Conservation (phyloP, 768 basidiomycete species). For the Guyanaporus albipodus region DNA sequence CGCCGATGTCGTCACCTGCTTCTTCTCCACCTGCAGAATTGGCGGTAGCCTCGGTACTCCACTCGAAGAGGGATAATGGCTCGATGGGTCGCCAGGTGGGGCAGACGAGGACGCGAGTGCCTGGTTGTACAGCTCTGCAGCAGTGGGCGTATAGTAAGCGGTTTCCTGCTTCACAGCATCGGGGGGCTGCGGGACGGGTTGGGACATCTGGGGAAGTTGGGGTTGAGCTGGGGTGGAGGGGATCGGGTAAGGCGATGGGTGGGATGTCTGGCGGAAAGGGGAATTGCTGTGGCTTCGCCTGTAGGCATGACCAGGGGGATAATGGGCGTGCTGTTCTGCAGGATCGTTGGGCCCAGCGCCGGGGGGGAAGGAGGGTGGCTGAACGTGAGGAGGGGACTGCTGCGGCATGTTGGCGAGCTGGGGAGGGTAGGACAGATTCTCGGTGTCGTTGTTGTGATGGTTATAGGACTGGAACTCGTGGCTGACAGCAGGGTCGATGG, state of each 20-base stretch:
- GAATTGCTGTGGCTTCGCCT: conserved; percentile 31
- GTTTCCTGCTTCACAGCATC: conserved; percentile 40
- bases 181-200: conserved; percentile 13
- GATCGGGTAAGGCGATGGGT: conserved; percentile 39
- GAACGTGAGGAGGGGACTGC: conserved; percentile 32
- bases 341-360: conserved; percentile 35
- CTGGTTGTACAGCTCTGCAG: conserved; percentile 54
- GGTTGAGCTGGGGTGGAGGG: conserved; percentile 29
- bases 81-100: conserved; percentile 18
- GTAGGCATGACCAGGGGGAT: conserved; percentile 32
- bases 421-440: conserved; percentile 22
- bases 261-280: conserved; percentile 37
- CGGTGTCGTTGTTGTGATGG: conserved; percentile 25
- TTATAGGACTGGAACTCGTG: conserved; percentile 34
- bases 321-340: conserved; percentile 33
- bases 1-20: conserved; percentile 92
- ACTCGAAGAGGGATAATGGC: conserved; percentile 30
- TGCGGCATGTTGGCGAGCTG: conserved; percentile 32
- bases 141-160: conserved; percentile 45
- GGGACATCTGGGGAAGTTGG: conserved; percentile 27
- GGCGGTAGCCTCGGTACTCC: conserved; percentile 63
- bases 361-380: conserved; percentile 34
- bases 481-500: conserved; percentile 32
- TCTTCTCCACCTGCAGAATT: conserved; percentile 87
- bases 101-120: conserved; percentile 35